These are phyloP conservation scores for Cochlearia excelsa DNA, from an alignment of 345 rosid species.

Conservation along the genomic window DNA sequence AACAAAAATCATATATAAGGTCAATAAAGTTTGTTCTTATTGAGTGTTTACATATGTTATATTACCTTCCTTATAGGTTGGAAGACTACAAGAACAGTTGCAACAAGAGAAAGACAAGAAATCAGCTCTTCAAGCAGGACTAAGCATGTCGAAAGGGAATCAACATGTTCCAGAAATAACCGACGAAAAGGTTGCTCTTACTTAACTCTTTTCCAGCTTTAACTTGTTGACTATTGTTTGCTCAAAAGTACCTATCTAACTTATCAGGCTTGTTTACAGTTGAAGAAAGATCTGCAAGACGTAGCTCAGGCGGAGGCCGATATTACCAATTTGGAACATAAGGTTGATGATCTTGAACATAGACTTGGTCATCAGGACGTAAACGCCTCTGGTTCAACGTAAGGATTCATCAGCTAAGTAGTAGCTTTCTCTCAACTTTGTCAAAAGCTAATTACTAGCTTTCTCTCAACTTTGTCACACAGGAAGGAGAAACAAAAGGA, in stretches of 20 bases:
- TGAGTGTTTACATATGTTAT: slow-evolving; percentile 18
- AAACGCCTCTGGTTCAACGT: slow-evolving; percentile 44
- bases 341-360: slow-evolving; percentile 54
- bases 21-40: slow-evolving; percentile 10
- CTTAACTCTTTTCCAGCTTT: slow-evolving; percentile 10
- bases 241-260: slow-evolving; percentile 29
- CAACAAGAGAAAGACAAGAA: slow-evolving; percentile 67
- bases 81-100: slow-evolving; percentile 71
- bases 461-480: slow-evolving; percentile 27
- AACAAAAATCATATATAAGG: slow-evolving; percentile 3
- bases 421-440: slow-evolving; percentile 2
- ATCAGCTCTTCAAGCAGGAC: slow-evolving; percentile 62
- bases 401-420: slow-evolving; percentile 25
- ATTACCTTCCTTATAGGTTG: slow-evolving; percentile 50
- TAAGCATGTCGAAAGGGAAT: slow-evolving; percentile 43
- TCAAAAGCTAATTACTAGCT: slow-evolving; percentile 15
- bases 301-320: slow-evolving; percentile 63
- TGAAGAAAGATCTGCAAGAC: slow-evolving; percentile 61
- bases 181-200: slow-evolving; percentile 60
- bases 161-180: slow-evolving; percentile 36
- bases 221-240: slow-evolving; percentile 12
- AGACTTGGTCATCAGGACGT: slow-evolving; percentile 50
- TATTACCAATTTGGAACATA: slow-evolving; percentile 53
- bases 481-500: slow-evolving; percentile 57
- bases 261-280: slow-evolving; percentile 40